A percentile compares a stretch with the other conserved stretches of the same genome.
These are phyloP conservation scores for Gigaspora rosea DNA, from an alignment of 192 early-diverging fungal species.

Conservation along the genomic window DNA sequence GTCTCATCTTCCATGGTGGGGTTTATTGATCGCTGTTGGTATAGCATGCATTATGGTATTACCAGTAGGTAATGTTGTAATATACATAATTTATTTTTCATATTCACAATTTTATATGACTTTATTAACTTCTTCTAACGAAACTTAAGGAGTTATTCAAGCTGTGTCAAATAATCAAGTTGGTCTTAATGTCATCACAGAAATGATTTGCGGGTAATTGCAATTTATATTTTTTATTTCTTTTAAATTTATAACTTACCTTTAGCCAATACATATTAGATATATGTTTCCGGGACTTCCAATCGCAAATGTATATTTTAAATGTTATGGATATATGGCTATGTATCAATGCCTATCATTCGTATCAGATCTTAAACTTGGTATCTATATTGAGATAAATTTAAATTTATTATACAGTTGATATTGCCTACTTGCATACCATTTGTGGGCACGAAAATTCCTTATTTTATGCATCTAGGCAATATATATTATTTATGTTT, in stretches of 20 bases:
- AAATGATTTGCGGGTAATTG: constrained; percentile 57
- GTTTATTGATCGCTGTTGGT: constrained; percentile 45
- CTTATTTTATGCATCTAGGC: too few relatives aligned
- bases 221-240: constrained; percentile 32
- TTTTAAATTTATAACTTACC: constrained; percentile 40
- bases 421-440: too few relatives aligned
- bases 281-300: constrained; percentile 60
- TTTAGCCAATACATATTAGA: constrained; percentile 65
- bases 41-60: constrained; percentile 47
- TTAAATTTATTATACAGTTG: too few relatives aligned
- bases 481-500: neutral
- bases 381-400: constrained; percentile 34
- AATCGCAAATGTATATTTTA: constrained; percentile 59
- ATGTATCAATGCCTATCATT: constrained; percentile 80
- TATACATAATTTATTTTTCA: neutral
- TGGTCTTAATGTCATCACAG: constrained; percentile 59
- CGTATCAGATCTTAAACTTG: constrained; percentile 73
- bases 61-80: constrained; percentile 46
- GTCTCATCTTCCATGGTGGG: constrained; percentile 54
- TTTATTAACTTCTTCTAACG: neutral
- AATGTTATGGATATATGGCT: constrained; percentile 56
- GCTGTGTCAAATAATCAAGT: constrained; percentile 57
- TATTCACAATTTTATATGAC: neutral
- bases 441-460: too few relatives aligned
- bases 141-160: constrained; percentile 56